phyloP scores from a whole-genome alignment of 2,329 filamentous ascomycete species.

The Septoria petroselini region DNA sequence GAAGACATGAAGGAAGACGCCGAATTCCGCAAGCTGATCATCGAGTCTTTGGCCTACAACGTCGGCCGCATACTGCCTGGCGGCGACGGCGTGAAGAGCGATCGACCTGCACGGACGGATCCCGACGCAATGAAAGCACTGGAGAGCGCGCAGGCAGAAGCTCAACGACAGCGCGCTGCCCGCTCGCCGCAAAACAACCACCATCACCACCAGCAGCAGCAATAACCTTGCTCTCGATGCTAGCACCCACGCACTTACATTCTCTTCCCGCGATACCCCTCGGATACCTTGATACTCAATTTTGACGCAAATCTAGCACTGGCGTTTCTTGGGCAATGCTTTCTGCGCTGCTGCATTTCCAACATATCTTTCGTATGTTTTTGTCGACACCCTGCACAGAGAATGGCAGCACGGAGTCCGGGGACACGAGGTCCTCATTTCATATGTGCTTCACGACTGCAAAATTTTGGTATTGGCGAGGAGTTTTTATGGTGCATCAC shows the following conservation, averaged over 20 bases:
- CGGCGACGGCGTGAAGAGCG: conserved; percentile 28
- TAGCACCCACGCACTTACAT: conserved; percentile 5
- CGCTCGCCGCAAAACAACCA: conserved; percentile 40
- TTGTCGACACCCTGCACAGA: background rate
- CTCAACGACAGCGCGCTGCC: conserved; percentile 23
- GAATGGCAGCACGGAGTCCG: conserved; percentile 1
- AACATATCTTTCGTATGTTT: conserved; percentile 19
- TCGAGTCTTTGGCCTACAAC: conserved; percentile 69
- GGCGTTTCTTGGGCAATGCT: conserved; percentile 18
- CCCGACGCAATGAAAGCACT: conserved; percentile 49
- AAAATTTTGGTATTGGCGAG: conserved; percentile 13
- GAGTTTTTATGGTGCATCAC: conserved; percentile 15
- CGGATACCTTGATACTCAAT: conserved; percentile 7
- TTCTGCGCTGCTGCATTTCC: conserved; percentile 10
- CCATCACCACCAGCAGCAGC: conserved; percentile 19
- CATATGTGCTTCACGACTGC: conserved; percentile 6
- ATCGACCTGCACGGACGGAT: conserved; percentile 38
- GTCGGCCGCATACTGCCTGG: conserved; percentile 66
- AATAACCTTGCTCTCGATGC: background rate
- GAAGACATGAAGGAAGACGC: conserved; percentile 74
- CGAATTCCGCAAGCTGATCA: conserved; percentile 70
- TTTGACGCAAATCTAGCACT: conserved; percentile 30
- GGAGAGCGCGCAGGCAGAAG: conserved; percentile 43
- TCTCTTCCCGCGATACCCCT: conserved; percentile 8
- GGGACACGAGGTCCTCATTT: conserved; percentile 5